Base-by-base conservation (phyloP, 2,329 filamentous ascomycete species). In the Acrodontium crateriforme region DNA sequence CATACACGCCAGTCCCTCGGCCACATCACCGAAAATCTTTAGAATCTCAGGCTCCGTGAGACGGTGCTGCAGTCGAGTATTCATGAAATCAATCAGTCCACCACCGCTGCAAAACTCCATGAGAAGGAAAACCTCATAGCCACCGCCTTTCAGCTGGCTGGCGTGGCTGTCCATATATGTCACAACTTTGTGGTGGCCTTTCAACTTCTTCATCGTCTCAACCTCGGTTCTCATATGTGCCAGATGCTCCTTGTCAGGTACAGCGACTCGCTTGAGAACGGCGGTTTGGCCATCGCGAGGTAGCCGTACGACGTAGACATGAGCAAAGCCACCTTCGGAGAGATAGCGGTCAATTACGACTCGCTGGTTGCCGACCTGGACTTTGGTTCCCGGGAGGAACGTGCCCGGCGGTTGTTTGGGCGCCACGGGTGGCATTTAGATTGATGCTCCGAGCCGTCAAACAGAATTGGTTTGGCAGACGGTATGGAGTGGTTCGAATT, bases 121-220 rank as follows among this genome's bases (percentile, higher is more conserved):
- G 40, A 98, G 74, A 49, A 98, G 56, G 49, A 98, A 98, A 33
- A 98, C 89, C 63, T 98, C 89, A 55, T 93, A 98, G 33, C 89
- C 89, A 22, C 85, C 85, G 28, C 80, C 83, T 46, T 81, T 78
- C 45, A 95, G 63, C 58, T 95, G 85, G 10, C 84, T 94, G 19
- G 89, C 89, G 58, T 98, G 89, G 41, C 87, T 95, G 62, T 98
- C 89, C 54, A 95, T 85, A 59, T 98, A 98, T 34, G 79, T 94
- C 46, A 98, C 89, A 50, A 98, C 95, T 46, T 89, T 78, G 38
- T 76, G 74, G 67, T 95, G 89, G 32, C 89, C 89, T 65, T 93
- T 93, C 46, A 98, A 69, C 58, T 89, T 85, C 74, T 98, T 98
- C 89, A 98, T 98, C 9, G 89, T 98, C 62, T 98, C 89, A 44